Evolutionary conservation across 2,329 filamentous ascomycete species (phyloP).

Genomic region (Diplodia mutila): DNA sequence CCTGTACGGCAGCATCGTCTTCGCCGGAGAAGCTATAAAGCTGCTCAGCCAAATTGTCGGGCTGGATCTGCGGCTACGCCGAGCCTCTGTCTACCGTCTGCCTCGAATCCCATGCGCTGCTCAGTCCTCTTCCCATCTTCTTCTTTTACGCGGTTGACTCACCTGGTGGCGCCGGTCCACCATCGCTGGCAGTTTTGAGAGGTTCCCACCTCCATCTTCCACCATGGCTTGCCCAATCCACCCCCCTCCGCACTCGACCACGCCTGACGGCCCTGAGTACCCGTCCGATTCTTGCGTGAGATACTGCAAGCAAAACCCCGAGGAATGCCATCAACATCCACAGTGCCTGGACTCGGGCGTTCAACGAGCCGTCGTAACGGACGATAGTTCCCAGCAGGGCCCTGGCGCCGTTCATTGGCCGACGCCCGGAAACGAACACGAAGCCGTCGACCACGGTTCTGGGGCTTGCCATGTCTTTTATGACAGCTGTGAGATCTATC

Average conservation of each 20-base stretch:
- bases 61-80: conserved; percentile 4
- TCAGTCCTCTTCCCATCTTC: conserved; percentile 5
- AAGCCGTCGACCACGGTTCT: neutral
- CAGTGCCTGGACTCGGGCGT: neutral
- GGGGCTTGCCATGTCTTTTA: neutral
- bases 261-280: neutral
- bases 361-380: neutral
- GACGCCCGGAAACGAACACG: neutral
- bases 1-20: neutral
- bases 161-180: conserved; percentile 23
- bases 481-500: neutral
- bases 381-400: neutral
- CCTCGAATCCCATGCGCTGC: conserved; percentile 23
- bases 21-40: neutral
- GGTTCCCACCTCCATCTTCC: neutral
- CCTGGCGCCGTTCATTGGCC: neutral
- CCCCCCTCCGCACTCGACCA: neutral
- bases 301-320: neutral
- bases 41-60: neutral
- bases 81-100: neutral
- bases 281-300: neutral
- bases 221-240: conserved; percentile 15
- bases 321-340: neutral
- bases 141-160: conserved; percentile 12
- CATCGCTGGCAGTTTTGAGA: conserved; percentile 25